Evolutionary conservation across 305 asterid species (phyloP), one percentile per base, ranked within the genome.

Genomic region (Andrographis paniculata): DNA sequence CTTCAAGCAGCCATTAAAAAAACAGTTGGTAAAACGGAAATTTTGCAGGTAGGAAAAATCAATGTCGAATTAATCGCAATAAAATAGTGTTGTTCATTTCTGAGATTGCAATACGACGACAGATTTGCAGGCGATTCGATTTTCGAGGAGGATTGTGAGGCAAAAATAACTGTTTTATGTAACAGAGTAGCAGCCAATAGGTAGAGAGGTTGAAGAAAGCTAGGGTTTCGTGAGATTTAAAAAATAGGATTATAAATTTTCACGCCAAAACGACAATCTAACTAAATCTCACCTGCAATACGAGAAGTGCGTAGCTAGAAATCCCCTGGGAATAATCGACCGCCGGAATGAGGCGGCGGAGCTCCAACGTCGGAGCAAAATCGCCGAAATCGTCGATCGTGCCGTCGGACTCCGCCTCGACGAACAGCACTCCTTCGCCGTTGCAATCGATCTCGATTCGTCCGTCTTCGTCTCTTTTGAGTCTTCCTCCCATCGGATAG

Each of bases 401-500:
- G 0, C 93, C 84, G 28, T 84, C 86, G 23, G 83, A 73, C 17
- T 72, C 84, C 14, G 89, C 95, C 69, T 76, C 95, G 47, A 80
- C 89, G 0, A 84, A 60, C 7, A 84, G 76, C 63, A 84, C 95
- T 0, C 95, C 95, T 61, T 76, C 76, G 14, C 78, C 93, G 58
- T 78, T 70, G 55, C 95, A 84, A 47, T 85, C 74, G 50, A 85
- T 81, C 72, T 81, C 85, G 21, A 85, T 62, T 8, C 95, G 74
- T 0, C 94, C 94, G 38, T 81, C 91, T 19, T 81, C 87, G 15
- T 85, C 94, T 46, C 91, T 58, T 64, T 67, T 76, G 50, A 85
- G 38, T 46, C 95, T 56, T 21, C 95, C 95, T 11, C 72, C 94
- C 87, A 82, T 79, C 14, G 95, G 95, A 42, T 85, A 85, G 59